A percentile compares a stretch with the other conserved stretches of the same genome.
phyloP scores from a whole-genome alignment of 176 grass and related monocot genomes.

The Carex scoparia region DNA sequence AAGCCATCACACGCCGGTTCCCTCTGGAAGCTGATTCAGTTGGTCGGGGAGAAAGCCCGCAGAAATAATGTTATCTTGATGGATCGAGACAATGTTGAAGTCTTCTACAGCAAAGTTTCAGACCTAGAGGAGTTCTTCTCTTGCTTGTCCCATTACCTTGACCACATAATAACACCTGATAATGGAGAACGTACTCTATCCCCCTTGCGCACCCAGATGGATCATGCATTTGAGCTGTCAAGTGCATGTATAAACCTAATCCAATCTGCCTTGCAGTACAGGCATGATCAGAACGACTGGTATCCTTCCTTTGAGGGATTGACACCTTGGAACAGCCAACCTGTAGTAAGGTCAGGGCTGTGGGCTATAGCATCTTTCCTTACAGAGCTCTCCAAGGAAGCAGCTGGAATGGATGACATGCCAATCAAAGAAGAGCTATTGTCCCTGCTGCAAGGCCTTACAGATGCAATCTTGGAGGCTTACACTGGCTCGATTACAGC shows the following conservation, averaged over 20 bases:
- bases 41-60: slow-evolving; percentile 94
- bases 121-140: slow-evolving; percentile 86
- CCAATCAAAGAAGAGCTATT: slow-evolving; percentile 53
- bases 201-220: slow-evolving; percentile 41
- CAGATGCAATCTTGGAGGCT: slow-evolving; percentile 77
- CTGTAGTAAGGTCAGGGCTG: slow-evolving; percentile 67
- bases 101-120: slow-evolving; percentile 95
- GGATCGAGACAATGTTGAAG: slow-evolving; percentile 98
- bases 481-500: slow-evolving; percentile 69
- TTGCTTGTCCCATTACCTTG: slow-evolving; percentile 76
- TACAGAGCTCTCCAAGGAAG: slow-evolving; percentile 68
- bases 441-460: slow-evolving; percentile 67
- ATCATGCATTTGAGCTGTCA: slow-evolving; percentile 68
- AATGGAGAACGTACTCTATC: slow-evolving; percentile 45
- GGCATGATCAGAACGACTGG: slow-evolving; percentile 65
- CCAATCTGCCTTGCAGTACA: slow-evolving; percentile 57
- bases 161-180: slow-evolving; percentile 43
- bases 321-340: slow-evolving; percentile 76
- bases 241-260: slow-evolving; percentile 63
- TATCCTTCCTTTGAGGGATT: slow-evolving; percentile 94
- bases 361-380: slow-evolving; percentile 71
- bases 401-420: slow-evolving; percentile 39
- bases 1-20: slow-evolving; percentile 46
- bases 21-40: slow-evolving; percentile 87
- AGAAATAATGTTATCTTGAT: slow-evolving; percentile 89